Base-by-base conservation (phyloP, 1,284 basidiomycete species). In the Malassezia yamatoensis region DNA sequence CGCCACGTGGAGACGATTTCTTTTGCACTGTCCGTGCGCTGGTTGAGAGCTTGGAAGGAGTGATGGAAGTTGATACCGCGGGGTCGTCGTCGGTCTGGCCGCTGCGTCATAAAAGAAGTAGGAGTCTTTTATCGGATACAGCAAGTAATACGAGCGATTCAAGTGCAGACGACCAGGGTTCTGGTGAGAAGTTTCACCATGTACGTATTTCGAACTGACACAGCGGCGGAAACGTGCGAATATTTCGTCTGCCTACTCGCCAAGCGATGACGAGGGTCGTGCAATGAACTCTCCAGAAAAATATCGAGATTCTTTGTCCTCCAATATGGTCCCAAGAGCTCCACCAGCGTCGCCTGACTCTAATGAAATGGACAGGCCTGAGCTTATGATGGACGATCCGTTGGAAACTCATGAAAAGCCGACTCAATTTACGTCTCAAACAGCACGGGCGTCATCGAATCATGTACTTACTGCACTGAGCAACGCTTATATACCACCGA, bases 131-230 rank as follows among this genome's bases (percentile, higher is more conserved):
- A 9, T 48, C 46, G 5, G 46, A 48, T 18, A 36, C 46, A 5
- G 32, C 45, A 20, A 48, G 46, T 38, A 37, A 18, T n/a, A 13
- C 46, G 16, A 48, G 46, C 18, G 46, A 48, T 16, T n/a, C 46
- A n/a, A 35, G 46, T 38, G 32, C 29, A 11, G 46, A 48, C 10
- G 46, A 48, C 45, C 33, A n/a, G 2, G 8, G 20, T 10, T 21
- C 20, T 12, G n/a, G 10, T 24, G 8, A 24, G 16, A 42, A 11
- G 4, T 45, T 15, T 24, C 13, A 3, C 41, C 41, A 43, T 20
- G 41, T 43, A 20, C 5, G 41, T 20, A 18, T 18, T n/a, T 29
- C 15, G 35, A n/a, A 34, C 43, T 13, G 7, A 29, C 32, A 36
- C 24, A 34, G 11, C 45, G 32, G 6, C 45, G 45, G 33, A 47